Base-by-base conservation (phyloP, 352 stramenopile species). In the Phytophthora agathidicida region DNA sequence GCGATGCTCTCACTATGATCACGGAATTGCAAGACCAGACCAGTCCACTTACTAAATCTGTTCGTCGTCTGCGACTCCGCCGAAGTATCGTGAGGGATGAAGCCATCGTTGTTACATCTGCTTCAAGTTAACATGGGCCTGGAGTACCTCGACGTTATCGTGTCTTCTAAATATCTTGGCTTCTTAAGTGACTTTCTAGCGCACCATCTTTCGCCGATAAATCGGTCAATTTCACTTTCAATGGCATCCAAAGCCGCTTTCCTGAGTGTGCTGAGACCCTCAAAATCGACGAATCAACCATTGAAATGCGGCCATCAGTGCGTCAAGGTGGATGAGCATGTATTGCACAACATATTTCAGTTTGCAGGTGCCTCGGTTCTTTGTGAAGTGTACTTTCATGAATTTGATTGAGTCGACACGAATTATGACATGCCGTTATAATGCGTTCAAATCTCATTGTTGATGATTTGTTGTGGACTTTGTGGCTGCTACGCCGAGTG, bases 91-190 rank as follows among this genome's bases (percentile, higher is more conserved):
- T 41, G 33, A 16, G 38, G 10, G 8, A 44, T 62, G 10, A 48
- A 19, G 3, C 11, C 2, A 28, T 11, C 13, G 20, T 47, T 65
- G 39, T 16, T 60, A 26, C n/a, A 36, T 8, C 41, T 65, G 39
- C 13, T 65, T 6, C 5, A 36, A 9, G 44, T 32, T 19, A 53
- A 52, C 24, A 13, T 37, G 20, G 49, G 6, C 8, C 41, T 62
- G 5, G 53, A 62, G 16, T 62, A 56, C 16, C 31, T 62, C 4
- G 53, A 62, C 5, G 10, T 62, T 9, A 10, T 51, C 3, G 24
- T 23, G 3, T 10, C 42, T 22, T 22, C 14, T 11, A 16, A 53
- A 2, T 38, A 49, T 20, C 23, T 10, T 1, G 2, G 1, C 13
- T 38, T 26, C 14, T 11, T 52, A 8, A 16, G 45, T 6, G 20